Percentiles rank a stretch among this genome's conserved stretches.
These are phyloP conservation scores for Cucurbita ficifolia DNA, from an alignment of 306 rosid genomes.

Conservation along the genomic window DNA sequence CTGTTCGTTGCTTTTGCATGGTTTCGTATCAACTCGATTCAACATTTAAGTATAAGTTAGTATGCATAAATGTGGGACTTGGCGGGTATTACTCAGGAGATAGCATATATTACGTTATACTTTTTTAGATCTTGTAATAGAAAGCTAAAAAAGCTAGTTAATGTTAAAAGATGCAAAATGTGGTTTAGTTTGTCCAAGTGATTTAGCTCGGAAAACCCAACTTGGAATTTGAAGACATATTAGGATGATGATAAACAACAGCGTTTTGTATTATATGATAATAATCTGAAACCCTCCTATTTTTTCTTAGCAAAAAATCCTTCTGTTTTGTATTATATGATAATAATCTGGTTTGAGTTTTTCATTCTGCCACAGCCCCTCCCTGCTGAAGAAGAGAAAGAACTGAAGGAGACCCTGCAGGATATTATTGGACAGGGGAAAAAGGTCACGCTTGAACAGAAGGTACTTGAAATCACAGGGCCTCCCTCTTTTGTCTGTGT, in stretches of 20 bases:
- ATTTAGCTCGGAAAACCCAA: neutral
- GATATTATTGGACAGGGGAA: conserved; percentile 58
- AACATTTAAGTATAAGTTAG: neutral
- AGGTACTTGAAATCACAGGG: conserved; percentile 30
- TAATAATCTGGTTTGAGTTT: neutral
- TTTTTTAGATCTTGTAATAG: neutral
- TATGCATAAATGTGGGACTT: neutral
- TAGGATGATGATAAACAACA: neutral
- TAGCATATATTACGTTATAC: neutral
- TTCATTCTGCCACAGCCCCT: conserved; percentile 39
- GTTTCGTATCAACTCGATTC: neutral
- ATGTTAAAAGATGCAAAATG: neutral
- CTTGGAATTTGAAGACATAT: neutral
- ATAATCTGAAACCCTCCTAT: neutral
- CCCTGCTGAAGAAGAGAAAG: conserved; percentile 50
- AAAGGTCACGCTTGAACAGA: conserved; percentile 62
- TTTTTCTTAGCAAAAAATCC: neutral
- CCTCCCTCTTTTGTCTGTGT: neutral
- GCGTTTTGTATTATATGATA: no score
- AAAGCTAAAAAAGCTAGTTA: neutral
- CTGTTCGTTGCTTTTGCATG: neutral
- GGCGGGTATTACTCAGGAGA: neutral
- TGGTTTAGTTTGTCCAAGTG: neutral
- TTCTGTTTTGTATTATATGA: neutral
- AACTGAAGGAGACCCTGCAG: conserved; percentile 63